Evolutionary conservation across 345 rosid species (phyloP).

Genomic region (Gossypium ekmanianum): DNA sequence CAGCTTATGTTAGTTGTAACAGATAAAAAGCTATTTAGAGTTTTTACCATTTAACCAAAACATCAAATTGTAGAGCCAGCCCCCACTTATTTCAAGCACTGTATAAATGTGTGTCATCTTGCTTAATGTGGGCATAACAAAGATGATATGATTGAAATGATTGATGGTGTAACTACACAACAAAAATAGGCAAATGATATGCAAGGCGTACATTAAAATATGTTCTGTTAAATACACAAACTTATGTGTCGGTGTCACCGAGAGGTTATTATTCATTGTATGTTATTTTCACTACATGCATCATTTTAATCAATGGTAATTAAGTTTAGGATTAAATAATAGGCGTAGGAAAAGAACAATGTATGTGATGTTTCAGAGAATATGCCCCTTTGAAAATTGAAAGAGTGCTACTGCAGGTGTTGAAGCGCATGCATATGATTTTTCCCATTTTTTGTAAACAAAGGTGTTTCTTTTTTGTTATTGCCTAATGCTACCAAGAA

Average conservation of each 20-base stretch:
- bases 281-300: conserved; percentile 1
- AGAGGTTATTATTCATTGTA: not conserved
- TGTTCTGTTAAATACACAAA: not conserved
- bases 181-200: not conserved
- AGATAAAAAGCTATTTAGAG: not conserved
- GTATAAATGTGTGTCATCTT: not conserved
- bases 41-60: not conserved
- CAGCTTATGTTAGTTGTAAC: too few species aligned
- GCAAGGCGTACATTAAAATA: not conserved
- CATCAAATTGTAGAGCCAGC: not conserved
- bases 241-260: not conserved
- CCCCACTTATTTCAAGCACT: not conserved
- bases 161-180: not conserved
- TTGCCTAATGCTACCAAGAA: not conserved
- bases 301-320: not conserved
- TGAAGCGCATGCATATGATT: conserved; percentile 6
- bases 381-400: conserved; percentile 2
- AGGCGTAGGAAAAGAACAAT: not conserved
- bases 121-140: not conserved
- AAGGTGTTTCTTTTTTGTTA: not conserved
- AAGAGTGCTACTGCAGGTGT: not conserved
- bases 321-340: not conserved
- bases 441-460: not conserved
- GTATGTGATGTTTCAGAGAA: not conserved
- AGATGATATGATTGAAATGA: not conserved